Evolutionary conservation across 495 filamentous ascomycete species (phyloP).

Genomic region (Penicillium simplicissimum): DNA sequence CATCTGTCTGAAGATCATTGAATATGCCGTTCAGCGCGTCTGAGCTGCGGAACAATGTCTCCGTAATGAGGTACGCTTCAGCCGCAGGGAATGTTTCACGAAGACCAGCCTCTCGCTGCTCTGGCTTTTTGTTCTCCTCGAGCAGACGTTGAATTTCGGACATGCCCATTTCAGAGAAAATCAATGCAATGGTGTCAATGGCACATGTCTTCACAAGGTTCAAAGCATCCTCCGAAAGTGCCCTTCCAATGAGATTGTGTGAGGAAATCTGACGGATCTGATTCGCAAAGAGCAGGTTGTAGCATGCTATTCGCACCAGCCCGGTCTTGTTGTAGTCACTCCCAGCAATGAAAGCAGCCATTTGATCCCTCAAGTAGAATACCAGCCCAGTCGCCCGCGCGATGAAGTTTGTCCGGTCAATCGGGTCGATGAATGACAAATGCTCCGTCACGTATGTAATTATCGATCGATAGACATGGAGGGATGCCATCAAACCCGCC

Average conservation of each 20-base stretch:
- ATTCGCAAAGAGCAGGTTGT: conserved; percentile 43
- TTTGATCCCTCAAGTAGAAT: conserved; percentile 28
- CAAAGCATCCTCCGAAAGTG: conserved; percentile 24
- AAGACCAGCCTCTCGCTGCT: conserved; percentile 66
- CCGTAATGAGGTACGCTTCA: conserved; percentile 67
- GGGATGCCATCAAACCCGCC: conserved; percentile 5
- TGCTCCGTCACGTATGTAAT: conserved; percentile 50
- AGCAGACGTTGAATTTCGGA: conserved; percentile 60
- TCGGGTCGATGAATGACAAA: conserved; percentile 54
- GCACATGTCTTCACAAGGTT: conserved; percentile 34
- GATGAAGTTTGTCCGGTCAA: conserved; percentile 47
- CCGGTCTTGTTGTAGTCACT: conserved; percentile 19
- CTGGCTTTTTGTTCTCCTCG: conserved; percentile 55
- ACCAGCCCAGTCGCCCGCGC: conserved; percentile 33
- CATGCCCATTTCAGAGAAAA: conserved; percentile 41
- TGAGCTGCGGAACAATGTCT: conserved; percentile 56
- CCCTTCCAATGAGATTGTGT: conserved; percentile 35
- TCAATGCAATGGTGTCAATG: conserved; percentile 42
- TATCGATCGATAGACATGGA: conserved; percentile 33
- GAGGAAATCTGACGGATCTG: conserved; percentile 44
- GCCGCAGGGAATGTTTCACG: conserved; percentile 54
- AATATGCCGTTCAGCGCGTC: conserved; percentile 31
- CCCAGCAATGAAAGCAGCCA: conserved; percentile 26
- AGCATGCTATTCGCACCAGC: conserved; percentile 30
- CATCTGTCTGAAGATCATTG: conserved; percentile 56